Percentiles rank a stretch among this genome's conserved stretches.
phyloP scores from a whole-genome alignment of 306 rosid genomes.

The Clitoria ternatea region DNA sequence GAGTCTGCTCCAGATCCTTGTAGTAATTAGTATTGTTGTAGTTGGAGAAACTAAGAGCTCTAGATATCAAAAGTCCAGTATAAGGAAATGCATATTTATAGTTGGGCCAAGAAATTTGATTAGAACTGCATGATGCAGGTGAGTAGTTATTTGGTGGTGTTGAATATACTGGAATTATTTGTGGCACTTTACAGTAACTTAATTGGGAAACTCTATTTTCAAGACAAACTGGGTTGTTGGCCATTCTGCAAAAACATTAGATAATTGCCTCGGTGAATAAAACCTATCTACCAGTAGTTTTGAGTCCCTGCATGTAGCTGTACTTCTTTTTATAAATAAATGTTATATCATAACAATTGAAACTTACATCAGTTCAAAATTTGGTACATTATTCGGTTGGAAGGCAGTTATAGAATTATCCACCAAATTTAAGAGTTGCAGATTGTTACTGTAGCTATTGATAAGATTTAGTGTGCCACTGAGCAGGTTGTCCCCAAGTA shows the following conservation, averaged over 20 bases:
- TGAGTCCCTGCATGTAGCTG: neutral
- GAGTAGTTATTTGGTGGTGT: constrained; percentile 36
- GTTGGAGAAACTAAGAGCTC: constrained; percentile 51
- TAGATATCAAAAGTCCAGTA: constrained; percentile 44
- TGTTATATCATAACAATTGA: neutral
- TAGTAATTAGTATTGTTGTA: constrained; percentile 28
- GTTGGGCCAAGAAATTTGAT: constrained; percentile 51
- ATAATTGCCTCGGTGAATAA: constrained; percentile 22
- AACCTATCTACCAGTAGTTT: too few species aligned
- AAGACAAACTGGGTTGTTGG: constrained; percentile 40
- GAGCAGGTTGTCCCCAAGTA: constrained; percentile 25
- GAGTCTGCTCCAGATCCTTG: constrained; percentile 28
- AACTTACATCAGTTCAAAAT: constrained; percentile 28
- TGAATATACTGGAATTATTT: neutral
- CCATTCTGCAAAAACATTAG: constrained; percentile 44
- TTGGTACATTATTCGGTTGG: neutral
- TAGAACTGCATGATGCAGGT: constrained; percentile 27
- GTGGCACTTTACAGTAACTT: constrained; percentile 40
- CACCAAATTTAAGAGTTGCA: constrained; percentile 37
- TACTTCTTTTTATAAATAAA: neutral
- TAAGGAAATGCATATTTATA: constrained; percentile 73
- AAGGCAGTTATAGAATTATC: constrained; percentile 10
- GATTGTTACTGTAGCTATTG: constrained; percentile 16
- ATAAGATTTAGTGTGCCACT: constrained; percentile 34
- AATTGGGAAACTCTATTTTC: constrained; percentile 5